Base-by-base conservation (phyloP, 768 basidiomycete genomes). In the Ramaria rubella region DNA sequence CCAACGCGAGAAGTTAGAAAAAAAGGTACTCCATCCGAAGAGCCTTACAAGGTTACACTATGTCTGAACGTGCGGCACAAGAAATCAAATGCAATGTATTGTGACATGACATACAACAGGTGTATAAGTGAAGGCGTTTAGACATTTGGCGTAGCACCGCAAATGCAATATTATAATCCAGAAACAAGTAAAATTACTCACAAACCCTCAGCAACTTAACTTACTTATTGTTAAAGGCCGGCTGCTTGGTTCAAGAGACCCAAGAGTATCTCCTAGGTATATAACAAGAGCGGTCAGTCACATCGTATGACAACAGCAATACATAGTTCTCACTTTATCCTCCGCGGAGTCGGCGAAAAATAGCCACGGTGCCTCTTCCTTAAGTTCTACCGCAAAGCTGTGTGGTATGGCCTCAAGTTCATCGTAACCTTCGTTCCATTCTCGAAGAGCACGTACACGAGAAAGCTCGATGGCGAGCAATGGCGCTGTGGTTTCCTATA, bases 371-470 rank as follows among this genome's bases (percentile, higher is more conserved):
- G 70, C 71, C 7, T 68, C 72, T 5, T 67, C 77, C 33, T 70
- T 72, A 64, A 86, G 84, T 58, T 82, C 82, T 26, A 86, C 68
- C 2, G 79, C 85, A 68, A 87, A 85, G 0, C 85, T 83, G 57
- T 81, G 73, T 3, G 81, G 76, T 50, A 87, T 84, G 9, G 83
- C 77, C 64, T 82, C 76, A 31, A 87, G 66, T 45, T 85, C 81
- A 56, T 86, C 85, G 57, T 80, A 84, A 5, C 85, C 85, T 55
- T 86, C 81, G 55, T 79, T 73, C 79, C 82, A 84, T 61, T 86
- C 85, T 57, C 74, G 73, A 52, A 85, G 60, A 8, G 69, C 63
- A 8, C 72, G 69, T 8, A 77, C 78, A 4, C 75, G 72, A 4
- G 60, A 45, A 40, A 86, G 66, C 34, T 76, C 67, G n/a, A 82